Conservation (phyloP, 1,284 basidiomycete species). For the Microbotryum saponariae region DNA sequence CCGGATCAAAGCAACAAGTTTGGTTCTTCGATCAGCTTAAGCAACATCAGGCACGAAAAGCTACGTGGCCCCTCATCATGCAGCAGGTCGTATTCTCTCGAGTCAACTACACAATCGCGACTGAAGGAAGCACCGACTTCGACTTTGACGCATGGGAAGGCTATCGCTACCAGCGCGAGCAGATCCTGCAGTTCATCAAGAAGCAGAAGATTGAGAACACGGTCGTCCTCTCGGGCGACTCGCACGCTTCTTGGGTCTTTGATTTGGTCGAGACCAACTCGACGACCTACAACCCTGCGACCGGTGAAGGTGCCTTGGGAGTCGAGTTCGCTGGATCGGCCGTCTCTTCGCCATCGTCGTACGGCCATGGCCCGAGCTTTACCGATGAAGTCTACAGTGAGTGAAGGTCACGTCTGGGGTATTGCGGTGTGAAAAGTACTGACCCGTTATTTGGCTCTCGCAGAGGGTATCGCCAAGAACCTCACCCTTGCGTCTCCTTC, state of each 20-base stretch:
- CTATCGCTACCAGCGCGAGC: constrained; percentile 53
- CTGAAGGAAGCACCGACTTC: constrained; percentile 9
- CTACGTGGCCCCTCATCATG: constrained; percentile 56
- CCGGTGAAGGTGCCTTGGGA: constrained; percentile 52
- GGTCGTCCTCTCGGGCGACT: constrained; percentile 56
- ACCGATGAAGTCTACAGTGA: constrained; percentile 1
- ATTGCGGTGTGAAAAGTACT: constrained; percentile 39
- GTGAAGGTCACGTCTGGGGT: background rate
- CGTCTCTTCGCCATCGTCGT: constrained; percentile 52
- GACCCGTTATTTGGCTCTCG: background rate
- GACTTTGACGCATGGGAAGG: constrained; percentile 57
- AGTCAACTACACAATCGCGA: constrained; percentile 44
- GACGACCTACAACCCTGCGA: constrained; percentile 50
- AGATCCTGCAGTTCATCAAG: constrained; percentile 54
- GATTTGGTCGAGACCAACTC: constrained; percentile 39
- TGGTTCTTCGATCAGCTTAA: constrained; percentile 53
- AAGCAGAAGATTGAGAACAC: constrained; percentile 51
- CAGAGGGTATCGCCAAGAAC: constrained; percentile 40
- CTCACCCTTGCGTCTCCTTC: constrained; percentile 50
- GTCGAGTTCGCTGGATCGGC: constrained; percentile 63
- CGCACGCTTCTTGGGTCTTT: constrained; percentile 58
- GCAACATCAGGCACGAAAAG: constrained; percentile 49
- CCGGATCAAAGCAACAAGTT: constrained; percentile 54
- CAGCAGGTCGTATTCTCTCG: constrained; percentile 44
- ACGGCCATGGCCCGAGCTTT: constrained; percentile 41